These are phyloP conservation scores for Trichoderma afroharzianum DNA, from an alignment of 2,329 filamentous ascomycete species.

Conservation along the genomic window DNA sequence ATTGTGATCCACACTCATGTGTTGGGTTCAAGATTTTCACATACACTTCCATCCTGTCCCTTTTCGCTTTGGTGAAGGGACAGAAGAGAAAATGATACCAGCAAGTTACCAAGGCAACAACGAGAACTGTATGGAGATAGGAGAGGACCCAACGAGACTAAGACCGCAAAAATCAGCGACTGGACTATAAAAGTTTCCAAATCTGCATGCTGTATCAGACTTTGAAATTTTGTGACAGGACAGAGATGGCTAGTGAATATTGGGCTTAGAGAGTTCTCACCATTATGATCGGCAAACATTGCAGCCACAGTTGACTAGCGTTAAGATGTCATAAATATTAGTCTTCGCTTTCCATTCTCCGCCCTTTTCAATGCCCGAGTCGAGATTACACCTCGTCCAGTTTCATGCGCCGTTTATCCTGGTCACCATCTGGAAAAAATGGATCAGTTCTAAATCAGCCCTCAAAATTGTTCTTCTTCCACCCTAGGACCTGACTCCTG, in stretches of 20 bases:
- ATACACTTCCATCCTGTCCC: neutral
- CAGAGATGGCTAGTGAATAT: neutral
- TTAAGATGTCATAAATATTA: neutral
- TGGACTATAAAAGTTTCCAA: neutral
- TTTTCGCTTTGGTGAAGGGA: neutral
- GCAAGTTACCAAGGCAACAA: neutral
- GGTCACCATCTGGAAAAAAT: neutral
- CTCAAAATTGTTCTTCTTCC: constrained; percentile 1
- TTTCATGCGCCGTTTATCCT: neutral
- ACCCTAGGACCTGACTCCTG: neutral
- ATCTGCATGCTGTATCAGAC: neutral
- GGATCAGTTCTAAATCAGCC: neutral
- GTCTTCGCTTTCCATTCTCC: neutral
- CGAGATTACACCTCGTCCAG: neutral
- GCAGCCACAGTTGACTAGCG: neutral
- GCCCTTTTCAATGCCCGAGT: neutral
- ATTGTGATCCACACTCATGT: neutral
- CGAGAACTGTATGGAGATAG: neutral
- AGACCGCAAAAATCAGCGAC: neutral
- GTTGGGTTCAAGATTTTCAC: neutral
- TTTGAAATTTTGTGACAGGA: neutral
- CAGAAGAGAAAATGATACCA: neutral
- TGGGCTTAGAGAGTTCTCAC: neutral
- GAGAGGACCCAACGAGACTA: neutral
- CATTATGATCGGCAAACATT: neutral